Base-by-base conservation (phyloP, 768 basidiomycete species). In the Pulveroboletus ravenelii region DNA sequence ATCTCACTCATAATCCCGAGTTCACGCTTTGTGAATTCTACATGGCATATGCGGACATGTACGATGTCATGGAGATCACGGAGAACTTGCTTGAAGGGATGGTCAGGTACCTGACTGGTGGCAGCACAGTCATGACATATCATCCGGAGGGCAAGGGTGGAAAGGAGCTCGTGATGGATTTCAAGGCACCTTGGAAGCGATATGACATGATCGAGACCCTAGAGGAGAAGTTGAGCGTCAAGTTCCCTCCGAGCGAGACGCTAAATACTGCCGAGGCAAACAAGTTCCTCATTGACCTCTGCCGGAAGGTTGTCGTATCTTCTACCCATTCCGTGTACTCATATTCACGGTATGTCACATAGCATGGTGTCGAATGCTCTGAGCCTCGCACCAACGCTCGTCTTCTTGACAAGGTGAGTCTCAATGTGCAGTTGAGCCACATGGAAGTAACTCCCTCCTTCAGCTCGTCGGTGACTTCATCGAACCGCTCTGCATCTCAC, bases 21-120 rank as follows among this genome's bases (percentile, higher is more conserved):
- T 97, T 97, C 74, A 90, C 92, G 6, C 95, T 97, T 72, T 98
- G 95, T 79, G 95, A 99, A 74, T 98, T 99, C 72, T 99, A 98
- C 66, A 98, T 99, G 95, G 95, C 96, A 29, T 98, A 97, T 61
- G 96, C 96, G 51, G 96, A 98, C 69, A 94, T 95, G 93, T 87
- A 91, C 74, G 96, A 98, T 65, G 51, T 98, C 51, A 97, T 99
- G 95, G 96, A 97, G 37, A 78, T 98, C 50, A 99, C 96, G 14
- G 96, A 99, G 71, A 72, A 74, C 38, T 77, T 99, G 74, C 66
- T 98, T 15, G 89, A 93, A 63, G 91, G 93, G 8, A 72, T 99
- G 70, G 95, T 98, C 64, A 89, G 85, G 79, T 80, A 77, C 62
- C 67, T 98, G 49, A 94, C 83, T 0, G 81, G 83, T 36, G 93